These are phyloP conservation scores for Phylloporus arenicola DNA, from an alignment of 768 basidiomycete species.

Conservation along the genomic window DNA sequence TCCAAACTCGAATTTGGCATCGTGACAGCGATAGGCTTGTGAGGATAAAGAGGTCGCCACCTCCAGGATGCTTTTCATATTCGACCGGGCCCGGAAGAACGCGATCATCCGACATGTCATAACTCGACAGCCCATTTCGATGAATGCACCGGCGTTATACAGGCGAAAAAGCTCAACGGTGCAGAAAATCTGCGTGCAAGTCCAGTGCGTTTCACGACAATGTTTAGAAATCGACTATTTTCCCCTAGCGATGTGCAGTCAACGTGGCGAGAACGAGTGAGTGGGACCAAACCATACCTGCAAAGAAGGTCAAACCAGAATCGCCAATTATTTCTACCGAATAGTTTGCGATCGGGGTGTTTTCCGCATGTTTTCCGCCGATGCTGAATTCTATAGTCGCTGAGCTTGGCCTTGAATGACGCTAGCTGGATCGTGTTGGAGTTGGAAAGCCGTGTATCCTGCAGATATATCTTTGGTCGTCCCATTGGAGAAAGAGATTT, in stretches of 20 bases:
- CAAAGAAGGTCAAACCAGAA: neutral
- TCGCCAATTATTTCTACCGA: conserved; percentile 1
- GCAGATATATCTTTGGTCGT: conserved; percentile 10
- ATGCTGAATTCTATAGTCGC: neutral
- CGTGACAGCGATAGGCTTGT: neutral
- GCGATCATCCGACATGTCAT: neutral
- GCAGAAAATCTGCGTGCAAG: conserved; percentile 5
- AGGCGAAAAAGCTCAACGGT: neutral
- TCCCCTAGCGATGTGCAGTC: neutral
- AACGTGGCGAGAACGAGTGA: neutral
- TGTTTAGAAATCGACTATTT: neutral
- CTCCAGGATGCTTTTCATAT: neutral
- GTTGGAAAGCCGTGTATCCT: conserved; percentile 17
- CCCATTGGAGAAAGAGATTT: conserved; percentile 11
- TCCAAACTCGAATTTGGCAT: conserved; percentile 8
- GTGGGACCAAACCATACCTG: neutral
- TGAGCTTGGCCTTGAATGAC: neutral
- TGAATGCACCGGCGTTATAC: neutral
- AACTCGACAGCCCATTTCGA: conserved; percentile 7
- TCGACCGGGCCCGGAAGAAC: neutral
- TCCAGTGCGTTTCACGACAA: conserved; percentile 12
- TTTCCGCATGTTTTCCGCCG: neutral
- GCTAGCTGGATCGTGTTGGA: neutral
- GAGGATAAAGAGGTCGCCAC: neutral
- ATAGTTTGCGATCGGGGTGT: neutral